Base-by-base conservation (phyloP, 208 protist genomes). In the Acanthamoeba lugdunensis region DNA sequence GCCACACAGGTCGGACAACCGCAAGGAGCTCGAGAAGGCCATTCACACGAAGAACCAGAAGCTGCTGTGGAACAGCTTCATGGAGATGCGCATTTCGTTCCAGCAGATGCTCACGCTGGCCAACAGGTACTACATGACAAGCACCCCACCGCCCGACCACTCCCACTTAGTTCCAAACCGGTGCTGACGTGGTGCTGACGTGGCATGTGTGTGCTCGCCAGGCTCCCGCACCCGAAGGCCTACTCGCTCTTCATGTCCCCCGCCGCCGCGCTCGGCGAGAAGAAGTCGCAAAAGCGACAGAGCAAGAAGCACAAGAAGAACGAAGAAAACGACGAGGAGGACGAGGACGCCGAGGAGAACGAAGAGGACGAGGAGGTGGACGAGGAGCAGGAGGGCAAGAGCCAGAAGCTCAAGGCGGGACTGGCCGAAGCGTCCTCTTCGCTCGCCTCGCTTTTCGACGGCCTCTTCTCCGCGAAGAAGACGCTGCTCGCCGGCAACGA, bases 21-120 rank as follows among this genome's bases (percentile, higher is more conserved):
- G 56, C 14, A 90, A 69, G 56, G 84, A 90, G 84, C 61, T 90
- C 16, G 84, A 90, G 61, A 90, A 90, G 61, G 84, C 84, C 18
- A 52, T 73, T 14, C 84, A 90, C 61, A 90, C 84, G 23, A 90
- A 90, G 84, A 65, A 90, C 84, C 84, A 90, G 45, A 90, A 90
- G 84, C 63, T 90, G 54, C 63, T 90, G 54, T 90, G 84, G 84
- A 90, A 90, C 63, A 90, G 28, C 63, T 90, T 90, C 28, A 90
- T 90, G 84, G 84, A 90, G 63, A 30, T 73, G 0, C 54, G 84
- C 37, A 90, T 90, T n/a, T 67, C 84, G 25, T 45, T 90, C 7
- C 84, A 90, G 41, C 84, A 90, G 84, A 11, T 71, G 54, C 84
- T 90, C 58, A 90, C 23, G 21, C 11, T 71, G 30, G 84, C 84